Conservation (phyloP, 768 basidiomycete genomes). For the Serendipita sp. region DNA sequence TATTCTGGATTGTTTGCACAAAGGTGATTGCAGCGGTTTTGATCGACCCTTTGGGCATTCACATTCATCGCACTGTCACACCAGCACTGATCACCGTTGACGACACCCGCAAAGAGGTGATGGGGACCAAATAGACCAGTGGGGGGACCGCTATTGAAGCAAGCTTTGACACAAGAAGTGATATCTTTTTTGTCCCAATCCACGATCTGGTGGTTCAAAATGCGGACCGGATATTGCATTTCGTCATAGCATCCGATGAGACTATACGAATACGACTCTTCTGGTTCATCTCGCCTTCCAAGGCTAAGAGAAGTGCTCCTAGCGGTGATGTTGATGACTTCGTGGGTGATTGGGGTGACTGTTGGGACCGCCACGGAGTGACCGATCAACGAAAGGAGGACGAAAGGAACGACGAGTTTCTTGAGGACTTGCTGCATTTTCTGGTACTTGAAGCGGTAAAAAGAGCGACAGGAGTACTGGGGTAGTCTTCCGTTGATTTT, state of each 20-base stretch:
- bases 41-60: not conserved
- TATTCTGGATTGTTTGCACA: not conserved
- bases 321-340: not conserved
- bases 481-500: no score
- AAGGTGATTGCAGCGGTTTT: not conserved
- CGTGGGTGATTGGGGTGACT: not conserved
- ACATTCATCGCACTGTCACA: not conserved
- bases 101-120: slow-evolving; percentile 1
- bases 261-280: not conserved
- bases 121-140: not conserved
- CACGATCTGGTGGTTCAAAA: not conserved
- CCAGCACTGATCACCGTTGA: not conserved
- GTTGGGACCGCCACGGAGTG: not conserved
- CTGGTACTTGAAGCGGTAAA: not conserved
- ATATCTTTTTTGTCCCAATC: not conserved
- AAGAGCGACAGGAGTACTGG: no score
- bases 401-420: not conserved
- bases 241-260: not conserved
- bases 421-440: not conserved
- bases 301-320: not conserved
- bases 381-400: not conserved
- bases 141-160: not conserved
- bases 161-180: not conserved
- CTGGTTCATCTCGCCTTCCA: not conserved
- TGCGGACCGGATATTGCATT: not conserved